phyloP scores from a whole-genome alignment of 2,329 filamentous ascomycete species.

The Paraphaeosphaeria sporulosa region DNA sequence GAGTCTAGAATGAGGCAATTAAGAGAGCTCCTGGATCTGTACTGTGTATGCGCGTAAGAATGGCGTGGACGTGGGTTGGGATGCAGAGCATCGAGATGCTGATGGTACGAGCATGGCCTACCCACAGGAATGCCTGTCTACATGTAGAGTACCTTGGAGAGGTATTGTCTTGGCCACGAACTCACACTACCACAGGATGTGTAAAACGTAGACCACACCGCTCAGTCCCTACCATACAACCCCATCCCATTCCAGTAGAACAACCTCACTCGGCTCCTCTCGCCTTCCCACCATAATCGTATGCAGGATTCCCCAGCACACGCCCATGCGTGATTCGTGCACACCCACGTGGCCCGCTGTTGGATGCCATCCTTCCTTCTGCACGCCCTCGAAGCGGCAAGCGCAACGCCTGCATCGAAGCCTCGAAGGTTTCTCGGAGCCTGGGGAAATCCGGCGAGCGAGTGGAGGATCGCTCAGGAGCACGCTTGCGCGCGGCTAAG shows the following conservation, averaged over 20 bases:
- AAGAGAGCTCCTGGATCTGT: neutral
- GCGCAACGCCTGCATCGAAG: neutral
- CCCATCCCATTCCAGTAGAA: too few relatives aligned
- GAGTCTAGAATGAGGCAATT: neutral
- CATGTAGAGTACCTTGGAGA: too few relatives aligned
- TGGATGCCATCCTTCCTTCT: neutral
- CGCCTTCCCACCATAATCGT: neutral
- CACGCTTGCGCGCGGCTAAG: neutral
- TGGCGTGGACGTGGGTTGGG: neutral
- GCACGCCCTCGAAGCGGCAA: neutral
- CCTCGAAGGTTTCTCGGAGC: neutral
- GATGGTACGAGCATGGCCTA: too few relatives aligned
- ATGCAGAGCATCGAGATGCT: neutral
- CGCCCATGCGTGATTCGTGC: neutral
- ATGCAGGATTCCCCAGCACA: neutral
- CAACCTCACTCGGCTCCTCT: neutral
- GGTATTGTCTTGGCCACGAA: too few relatives aligned
- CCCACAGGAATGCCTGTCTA: too few relatives aligned
- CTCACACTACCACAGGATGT: too few relatives aligned
- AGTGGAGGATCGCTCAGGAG: neutral
- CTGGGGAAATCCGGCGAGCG: neutral
- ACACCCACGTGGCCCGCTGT: conserved; percentile 1
- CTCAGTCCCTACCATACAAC: neutral
- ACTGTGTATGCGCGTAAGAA: too few relatives aligned
- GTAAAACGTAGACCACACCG: neutral